phyloP scores from a whole-genome alignment of 257 asterid genomes.

The Linaria vulgaris region DNA sequence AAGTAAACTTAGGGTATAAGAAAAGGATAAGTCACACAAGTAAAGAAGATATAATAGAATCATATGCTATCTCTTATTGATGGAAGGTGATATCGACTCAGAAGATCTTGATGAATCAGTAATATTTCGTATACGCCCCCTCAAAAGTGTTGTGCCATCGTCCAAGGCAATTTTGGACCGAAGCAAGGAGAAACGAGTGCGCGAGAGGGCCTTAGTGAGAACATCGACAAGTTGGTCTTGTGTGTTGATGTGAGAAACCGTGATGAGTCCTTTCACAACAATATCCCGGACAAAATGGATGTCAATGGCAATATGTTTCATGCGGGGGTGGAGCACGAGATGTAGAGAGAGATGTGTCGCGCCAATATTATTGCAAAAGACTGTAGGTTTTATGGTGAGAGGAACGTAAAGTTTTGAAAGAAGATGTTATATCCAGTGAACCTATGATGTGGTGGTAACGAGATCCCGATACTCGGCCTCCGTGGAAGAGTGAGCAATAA shows the following conservation, averaged over 20 bases:
- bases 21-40: no score
- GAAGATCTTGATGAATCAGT: no score
- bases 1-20: no score
- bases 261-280: not conserved
- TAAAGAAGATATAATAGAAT: no score
- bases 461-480: not conserved
- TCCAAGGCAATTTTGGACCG: not conserved
- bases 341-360: not conserved
- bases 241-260: not conserved
- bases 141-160: constrained; percentile 1
- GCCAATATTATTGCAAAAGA: not conserved
- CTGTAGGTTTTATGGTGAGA: not conserved
- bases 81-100: no score
- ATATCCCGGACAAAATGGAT: not conserved
- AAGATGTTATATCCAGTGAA: not conserved
- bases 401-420: not conserved
- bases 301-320: not conserved
- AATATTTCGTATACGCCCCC: no score
- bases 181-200: not conserved
- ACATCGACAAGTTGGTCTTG: not conserved
- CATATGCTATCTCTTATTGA: no score
- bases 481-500: not conserved
- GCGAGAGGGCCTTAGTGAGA: not conserved
- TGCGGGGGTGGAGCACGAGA: not conserved
- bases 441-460: not conserved